Evolutionary conservation across 2,329 filamentous ascomycete genomes (phyloP).

Genomic region (Penicillium sclerotigenum): DNA sequence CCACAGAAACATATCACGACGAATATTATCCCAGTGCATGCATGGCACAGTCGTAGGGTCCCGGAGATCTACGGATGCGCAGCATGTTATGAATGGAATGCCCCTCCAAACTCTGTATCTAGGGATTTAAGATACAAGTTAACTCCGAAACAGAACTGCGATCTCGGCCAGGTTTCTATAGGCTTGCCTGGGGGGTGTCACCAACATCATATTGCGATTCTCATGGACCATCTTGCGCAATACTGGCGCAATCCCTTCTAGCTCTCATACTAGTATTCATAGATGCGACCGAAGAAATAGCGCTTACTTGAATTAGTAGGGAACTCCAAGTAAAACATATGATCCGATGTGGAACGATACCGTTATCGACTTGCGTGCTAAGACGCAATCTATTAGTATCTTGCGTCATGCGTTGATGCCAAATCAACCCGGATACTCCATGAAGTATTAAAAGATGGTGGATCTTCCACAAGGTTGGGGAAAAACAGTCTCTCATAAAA

Average conservation of each 20-base stretch:
- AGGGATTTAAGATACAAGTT: not conserved
- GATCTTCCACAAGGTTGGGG: not conserved
- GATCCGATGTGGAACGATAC: not conserved
- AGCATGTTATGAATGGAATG: not conserved
- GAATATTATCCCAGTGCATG: not conserved
- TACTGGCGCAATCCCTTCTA: not conserved
- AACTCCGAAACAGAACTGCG: not conserved
- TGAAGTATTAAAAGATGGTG: not conserved
- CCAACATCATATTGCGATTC: not conserved
- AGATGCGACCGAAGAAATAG: not conserved
- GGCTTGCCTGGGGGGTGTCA: not conserved
- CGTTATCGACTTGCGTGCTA: constrained; percentile 5
- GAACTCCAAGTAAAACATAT: not conserved
- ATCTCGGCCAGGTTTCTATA: not conserved
- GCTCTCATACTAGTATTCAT: not conserved
- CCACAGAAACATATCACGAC: not conserved
- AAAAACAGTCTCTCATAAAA: not conserved
- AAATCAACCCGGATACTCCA: not conserved
- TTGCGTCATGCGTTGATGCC: constrained; percentile 4
- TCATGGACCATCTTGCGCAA: constrained; percentile 1
- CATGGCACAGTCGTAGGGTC: too few relatives aligned
- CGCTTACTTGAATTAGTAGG: not conserved
- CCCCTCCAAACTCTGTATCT: not conserved
- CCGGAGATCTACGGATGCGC: too few relatives aligned
- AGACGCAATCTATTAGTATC: not conserved